Evolutionary conservation across 2,329 filamentous ascomycete species (phyloP).

Genomic region (Arthrobotrys musiformis): DNA sequence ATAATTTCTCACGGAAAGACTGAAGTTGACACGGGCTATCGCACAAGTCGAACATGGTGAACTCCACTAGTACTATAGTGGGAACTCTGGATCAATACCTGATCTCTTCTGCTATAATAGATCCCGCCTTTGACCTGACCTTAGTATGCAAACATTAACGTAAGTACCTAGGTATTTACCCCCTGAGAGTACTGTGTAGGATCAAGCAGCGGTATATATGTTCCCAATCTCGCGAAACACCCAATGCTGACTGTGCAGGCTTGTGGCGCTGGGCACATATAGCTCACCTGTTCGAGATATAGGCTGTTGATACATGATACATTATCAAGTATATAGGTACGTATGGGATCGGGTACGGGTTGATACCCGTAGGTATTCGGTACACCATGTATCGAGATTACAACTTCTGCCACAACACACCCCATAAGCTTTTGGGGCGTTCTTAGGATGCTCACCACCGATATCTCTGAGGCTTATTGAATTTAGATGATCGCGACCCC

Average conservation of each 20-base stretch:
- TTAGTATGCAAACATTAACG: too few species aligned
- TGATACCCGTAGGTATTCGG: not conserved
- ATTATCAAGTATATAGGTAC: too few species aligned
- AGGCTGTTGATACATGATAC: not conserved
- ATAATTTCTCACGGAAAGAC: not conserved
- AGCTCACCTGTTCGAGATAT: not conserved
- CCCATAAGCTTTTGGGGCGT: not conserved
- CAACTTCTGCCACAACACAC: not conserved
- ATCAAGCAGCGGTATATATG: not conserved
- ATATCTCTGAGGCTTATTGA: not conserved
- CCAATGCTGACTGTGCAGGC: not conserved
- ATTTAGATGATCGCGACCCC: too few species aligned
- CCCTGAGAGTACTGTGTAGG: too few species aligned
- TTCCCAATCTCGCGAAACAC: not conserved
- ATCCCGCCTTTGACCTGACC: too few species aligned
- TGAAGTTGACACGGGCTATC: not conserved
- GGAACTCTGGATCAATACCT: too few species aligned
- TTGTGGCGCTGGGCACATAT: not conserved
- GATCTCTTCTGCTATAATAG: too few species aligned
- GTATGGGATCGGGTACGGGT: too few species aligned
- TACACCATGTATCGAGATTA: not conserved
- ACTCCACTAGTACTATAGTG: not conserved
- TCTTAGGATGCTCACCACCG: not conserved
- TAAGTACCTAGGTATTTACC: too few species aligned
- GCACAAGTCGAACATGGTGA: not conserved